Evolutionary conservation across 2,329 filamentous ascomycete genomes (phyloP).

Genomic region (Trichoderma asperellum): DNA sequence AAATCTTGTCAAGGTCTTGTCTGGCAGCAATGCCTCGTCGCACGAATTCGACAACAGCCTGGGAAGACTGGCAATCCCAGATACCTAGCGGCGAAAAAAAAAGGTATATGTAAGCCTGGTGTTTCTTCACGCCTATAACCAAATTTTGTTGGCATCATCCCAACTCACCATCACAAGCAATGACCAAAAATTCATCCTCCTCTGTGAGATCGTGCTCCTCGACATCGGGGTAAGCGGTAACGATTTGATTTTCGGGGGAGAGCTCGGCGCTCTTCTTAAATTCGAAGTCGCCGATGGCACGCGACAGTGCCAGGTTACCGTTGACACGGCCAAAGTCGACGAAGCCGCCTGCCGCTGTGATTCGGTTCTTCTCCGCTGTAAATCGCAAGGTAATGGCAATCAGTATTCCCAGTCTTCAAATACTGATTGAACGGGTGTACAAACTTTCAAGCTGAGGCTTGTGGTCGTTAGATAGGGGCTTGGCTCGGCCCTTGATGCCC

Average conservation of each 20-base stretch:
- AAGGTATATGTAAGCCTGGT: background rate
- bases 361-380: slow-evolving; percentile 90
- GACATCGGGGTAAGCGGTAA: slow-evolving; percentile 95
- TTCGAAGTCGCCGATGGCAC: slow-evolving; percentile 98
- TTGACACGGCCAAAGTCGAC: slow-evolving; percentile 99
- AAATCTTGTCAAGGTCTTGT: slow-evolving; percentile 92
- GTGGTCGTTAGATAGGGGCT: slow-evolving; percentile 98
- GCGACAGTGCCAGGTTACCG: slow-evolving; percentile 93
- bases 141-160: background rate
- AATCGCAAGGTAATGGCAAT: slow-evolving; percentile 29
- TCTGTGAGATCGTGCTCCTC: slow-evolving; percentile 86
- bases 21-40: slow-evolving; percentile 94
- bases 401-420: slow-evolving; percentile 24
- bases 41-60: slow-evolving; percentile 96
- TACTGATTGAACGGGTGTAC: slow-evolving; percentile 34
- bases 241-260: slow-evolving; percentile 97
- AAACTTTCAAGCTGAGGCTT: slow-evolving; percentile 97
- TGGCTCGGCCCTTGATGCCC: slow-evolving; percentile 94
- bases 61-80: slow-evolving; percentile 99
- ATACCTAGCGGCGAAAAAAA: slow-evolving; percentile 66
- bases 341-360: slow-evolving; percentile 93
- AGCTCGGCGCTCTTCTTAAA: slow-evolving; percentile 99
- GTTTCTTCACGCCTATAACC: background rate
- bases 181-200: slow-evolving; percentile 93
- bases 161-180: slow-evolving; percentile 84